Evolutionary conservation across 2,329 filamentous ascomycete genomes (phyloP).

Genomic region (Acrocalymma vagum): DNA sequence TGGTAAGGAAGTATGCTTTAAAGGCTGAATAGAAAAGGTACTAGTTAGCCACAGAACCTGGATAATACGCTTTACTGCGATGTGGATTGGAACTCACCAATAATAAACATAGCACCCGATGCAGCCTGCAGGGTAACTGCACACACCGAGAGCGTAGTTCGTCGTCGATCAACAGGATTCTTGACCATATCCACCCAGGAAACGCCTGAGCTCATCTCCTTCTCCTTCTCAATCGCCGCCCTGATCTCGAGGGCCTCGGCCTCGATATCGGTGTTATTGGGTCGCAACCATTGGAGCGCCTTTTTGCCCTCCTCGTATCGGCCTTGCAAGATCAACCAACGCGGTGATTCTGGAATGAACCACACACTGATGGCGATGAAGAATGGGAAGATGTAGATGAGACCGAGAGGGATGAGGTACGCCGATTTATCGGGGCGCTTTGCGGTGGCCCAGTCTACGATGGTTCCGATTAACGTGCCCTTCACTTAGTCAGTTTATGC

Average conservation of each 20-base stretch:
- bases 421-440: slow-evolving; percentile 40
- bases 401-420: slow-evolving; percentile 59
- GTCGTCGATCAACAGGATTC: slow-evolving; percentile 42
- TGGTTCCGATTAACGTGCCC: slow-evolving; percentile 54
- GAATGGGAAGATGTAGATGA: slow-evolving; percentile 59
- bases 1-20: slow-evolving; percentile 67
- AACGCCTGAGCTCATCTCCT: slow-evolving; percentile 34
- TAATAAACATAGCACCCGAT: slow-evolving; percentile 49
- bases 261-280: slow-evolving; percentile 49
- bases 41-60: neutral
- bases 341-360: slow-evolving; percentile 41
- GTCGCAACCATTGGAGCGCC: slow-evolving; percentile 47
- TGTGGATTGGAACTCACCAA: slow-evolving; percentile 51
- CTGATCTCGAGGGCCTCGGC: slow-evolving; percentile 40
- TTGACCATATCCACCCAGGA: slow-evolving; percentile 47
- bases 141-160: slow-evolving; percentile 44
- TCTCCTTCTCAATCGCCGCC: slow-evolving; percentile 43
- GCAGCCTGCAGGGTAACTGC: slow-evolving; percentile 48
- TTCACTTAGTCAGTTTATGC: slow-evolving; percentile 14
- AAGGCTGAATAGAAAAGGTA: slow-evolving; percentile 23
- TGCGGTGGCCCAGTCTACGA: slow-evolving; percentile 61
- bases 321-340: slow-evolving; percentile 43
- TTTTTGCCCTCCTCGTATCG: slow-evolving; percentile 45
- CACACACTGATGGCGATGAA: slow-evolving; percentile 52
- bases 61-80: too few species aligned